phyloP scores from a whole-genome alignment of 2,329 filamentous ascomycete genomes.

The Biscogniauxia sp. region DNA sequence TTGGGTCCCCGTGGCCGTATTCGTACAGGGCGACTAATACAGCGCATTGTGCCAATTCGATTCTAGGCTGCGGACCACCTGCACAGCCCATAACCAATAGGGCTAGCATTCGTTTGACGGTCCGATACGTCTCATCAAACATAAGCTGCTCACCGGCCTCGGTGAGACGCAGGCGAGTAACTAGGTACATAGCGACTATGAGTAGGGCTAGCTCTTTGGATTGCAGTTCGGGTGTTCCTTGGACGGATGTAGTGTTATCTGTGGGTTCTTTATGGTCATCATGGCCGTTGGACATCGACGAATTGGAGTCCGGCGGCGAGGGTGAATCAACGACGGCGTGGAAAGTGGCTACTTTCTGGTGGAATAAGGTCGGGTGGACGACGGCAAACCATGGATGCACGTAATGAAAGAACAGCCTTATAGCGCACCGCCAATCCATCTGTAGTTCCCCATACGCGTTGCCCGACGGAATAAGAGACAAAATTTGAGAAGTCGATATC shows the following conservation, averaged over 20 bases:
- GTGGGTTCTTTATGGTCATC: conserved; percentile 10
- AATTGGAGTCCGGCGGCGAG: conserved; percentile 17
- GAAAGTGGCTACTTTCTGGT: conserved; percentile 29
- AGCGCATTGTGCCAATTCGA: conserved; percentile 42
- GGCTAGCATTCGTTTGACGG: conserved; percentile 38
- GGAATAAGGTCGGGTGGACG: conserved; percentile 40
- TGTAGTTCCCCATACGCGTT: conserved; percentile 22
- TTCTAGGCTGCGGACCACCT: conserved; percentile 30
- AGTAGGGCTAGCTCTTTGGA: conserved; percentile 37
- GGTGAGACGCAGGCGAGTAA: conserved; percentile 38
- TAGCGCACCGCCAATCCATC: conserved; percentile 37
- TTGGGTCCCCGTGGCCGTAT: conserved; percentile 42
- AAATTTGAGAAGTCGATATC: conserved; percentile 37
- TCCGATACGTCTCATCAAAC: conserved; percentile 40
- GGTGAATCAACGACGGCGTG: conserved; percentile 17
- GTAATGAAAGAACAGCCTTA: conserved; percentile 39
- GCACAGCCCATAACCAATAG: conserved; percentile 35
- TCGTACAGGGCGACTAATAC: conserved; percentile 43
- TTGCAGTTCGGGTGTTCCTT: conserved; percentile 14
- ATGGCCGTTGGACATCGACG: conserved; percentile 18
- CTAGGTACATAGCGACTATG: conserved; percentile 43
- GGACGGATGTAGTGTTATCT: conserved; percentile 9
- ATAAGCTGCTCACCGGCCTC: conserved; percentile 36
- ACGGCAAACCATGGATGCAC: conserved; percentile 43
- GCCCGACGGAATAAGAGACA: conserved; percentile 36